Conservation (phyloP, 306 rosid genomes). For the Urtica urens region DNA sequence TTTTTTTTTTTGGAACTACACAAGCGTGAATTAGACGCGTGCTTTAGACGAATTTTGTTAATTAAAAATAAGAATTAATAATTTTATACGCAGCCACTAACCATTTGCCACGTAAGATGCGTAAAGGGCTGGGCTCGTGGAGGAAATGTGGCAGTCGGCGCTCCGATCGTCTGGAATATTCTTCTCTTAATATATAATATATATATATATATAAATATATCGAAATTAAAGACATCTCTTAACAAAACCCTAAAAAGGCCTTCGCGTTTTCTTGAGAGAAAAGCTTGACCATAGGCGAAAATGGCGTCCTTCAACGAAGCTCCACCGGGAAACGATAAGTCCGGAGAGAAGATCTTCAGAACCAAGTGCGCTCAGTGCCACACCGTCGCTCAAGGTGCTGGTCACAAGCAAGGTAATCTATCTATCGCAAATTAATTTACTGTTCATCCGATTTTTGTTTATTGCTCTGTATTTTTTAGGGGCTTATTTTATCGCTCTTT, state of each 20-base stretch:
- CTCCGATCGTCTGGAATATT: slow-evolving; percentile 13
- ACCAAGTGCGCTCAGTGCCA: slow-evolving; percentile 94
- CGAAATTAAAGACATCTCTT: not conserved
- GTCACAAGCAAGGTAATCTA: slow-evolving; percentile 75
- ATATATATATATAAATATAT: not conserved
- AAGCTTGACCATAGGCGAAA: not conserved
- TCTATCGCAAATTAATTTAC: not conserved
- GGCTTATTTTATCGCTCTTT: not conserved
- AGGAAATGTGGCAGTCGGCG: slow-evolving; percentile 11
- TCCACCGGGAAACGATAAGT: slow-evolving; percentile 52
- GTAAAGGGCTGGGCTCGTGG: not conserved
- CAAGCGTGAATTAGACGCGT: too few relatives aligned
- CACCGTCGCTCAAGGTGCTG: slow-evolving; percentile 76
- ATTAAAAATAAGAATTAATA: not conserved
- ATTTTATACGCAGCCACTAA: not conserved
- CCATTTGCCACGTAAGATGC: not conserved
- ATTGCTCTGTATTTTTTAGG: not conserved
- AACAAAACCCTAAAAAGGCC: not conserved
- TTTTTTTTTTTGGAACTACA: too few relatives aligned
- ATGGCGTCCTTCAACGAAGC: slow-evolving; percentile 81
- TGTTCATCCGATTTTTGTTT: not conserved
- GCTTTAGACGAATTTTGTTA: not conserved
- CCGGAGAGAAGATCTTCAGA: slow-evolving; percentile 71
- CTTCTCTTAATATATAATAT: not conserved
- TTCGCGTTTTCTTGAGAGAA: not conserved